Evolutionary conservation across 208 protist species (phyloP), one percentile per base, ranked within the genome.

Genomic region (Leishmania aethiopica): DNA sequence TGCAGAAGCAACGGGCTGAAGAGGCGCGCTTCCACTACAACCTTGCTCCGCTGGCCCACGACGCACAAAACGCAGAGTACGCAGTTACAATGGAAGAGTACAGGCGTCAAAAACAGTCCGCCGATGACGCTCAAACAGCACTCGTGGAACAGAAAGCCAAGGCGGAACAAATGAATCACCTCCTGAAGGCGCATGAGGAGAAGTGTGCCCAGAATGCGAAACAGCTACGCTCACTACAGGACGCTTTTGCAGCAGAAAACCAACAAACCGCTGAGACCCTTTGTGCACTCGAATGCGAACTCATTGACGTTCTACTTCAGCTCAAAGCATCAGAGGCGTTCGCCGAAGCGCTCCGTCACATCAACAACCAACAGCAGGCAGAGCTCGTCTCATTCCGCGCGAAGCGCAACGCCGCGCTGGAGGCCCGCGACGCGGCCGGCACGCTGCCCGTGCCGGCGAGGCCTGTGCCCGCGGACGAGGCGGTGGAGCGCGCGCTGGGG

Each of bases 11-110:
- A 55, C 75, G 84, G 17, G 77, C 82, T 49, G 84, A 90, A 42
- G 78, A 87, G 45, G 80, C 80, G 6, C 81, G 91, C 8, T 82
- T 89, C 42, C 81, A 81, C 19, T 77, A 78, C 8, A 77, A 88
- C 25, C 81, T 92, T 5, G 59, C 83, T 25, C 17, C 77, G 0
- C 71, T 60, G 1, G 62, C 75, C 0, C 19, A 81, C 4, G 55
- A 75, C 1, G 77, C 62, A 42, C 66, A 57, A 35, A 37, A 77
- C 32, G 42, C 67, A 25, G 70, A 75, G 51, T 87, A 84, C 55
- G 79, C 84, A n/a, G 77, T 87, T 8, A 87, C 84, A 0, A 73
- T 87, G 57, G 79, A 83, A 2, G 84, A 87, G 49, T 87, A 84
- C 73, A 74, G 0, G 40, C 71, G 70, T 15, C 62, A 78, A 42